A percentile compares a stretch with the other conserved stretches of the same genome.
Conservation (phyloP, 345 rosid genomes). For the Eutrema heterophyllum region DNA sequence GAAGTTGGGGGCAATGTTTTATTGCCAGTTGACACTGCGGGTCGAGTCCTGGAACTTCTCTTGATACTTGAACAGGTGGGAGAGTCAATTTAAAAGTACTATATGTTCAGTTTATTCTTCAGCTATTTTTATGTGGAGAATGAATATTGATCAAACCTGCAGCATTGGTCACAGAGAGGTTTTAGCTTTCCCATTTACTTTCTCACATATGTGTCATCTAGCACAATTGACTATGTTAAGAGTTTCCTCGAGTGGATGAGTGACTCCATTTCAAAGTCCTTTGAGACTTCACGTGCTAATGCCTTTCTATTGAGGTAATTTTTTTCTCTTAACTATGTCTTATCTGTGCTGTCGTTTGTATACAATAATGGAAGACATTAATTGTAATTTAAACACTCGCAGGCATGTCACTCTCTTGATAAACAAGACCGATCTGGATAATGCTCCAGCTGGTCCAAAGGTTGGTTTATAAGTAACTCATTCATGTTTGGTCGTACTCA, state of each 20-base stretch:
- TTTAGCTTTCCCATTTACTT: constrained; percentile 79
- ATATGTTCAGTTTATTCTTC: constrained; percentile 6
- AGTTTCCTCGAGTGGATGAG: constrained; percentile 99
- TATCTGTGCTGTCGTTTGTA: not conserved
- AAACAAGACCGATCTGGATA: constrained; percentile 87
- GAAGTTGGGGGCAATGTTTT: constrained; percentile 87
- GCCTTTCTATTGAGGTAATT: constrained; percentile 71
- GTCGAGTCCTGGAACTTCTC: constrained; percentile 88
- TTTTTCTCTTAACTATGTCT: not conserved
- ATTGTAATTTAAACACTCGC: constrained; percentile 27
- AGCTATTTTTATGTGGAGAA: constrained; percentile 17
- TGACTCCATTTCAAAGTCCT: constrained; percentile 92
- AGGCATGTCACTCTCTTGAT: constrained; percentile 81
- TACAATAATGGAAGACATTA: not conserved
- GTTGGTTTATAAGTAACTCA: constrained; percentile 34
- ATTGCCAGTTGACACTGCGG: constrained; percentile 88
- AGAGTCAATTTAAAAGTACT: not conserved
- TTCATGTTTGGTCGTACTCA: not conserved
- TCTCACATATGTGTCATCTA: constrained; percentile 83
- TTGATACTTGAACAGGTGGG: constrained; percentile 86
- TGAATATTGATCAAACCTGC: constrained; percentile 39
- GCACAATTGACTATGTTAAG: constrained; percentile 94
- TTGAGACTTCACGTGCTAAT: constrained; percentile 95
- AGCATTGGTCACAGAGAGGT: constrained; percentile 66
- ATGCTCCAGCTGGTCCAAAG: constrained; percentile 89